These are phyloP conservation scores for Schwanniomyces pseudopolymorphus DNA, from an alignment of 805 yeast species.

Conservation along the genomic window DNA sequence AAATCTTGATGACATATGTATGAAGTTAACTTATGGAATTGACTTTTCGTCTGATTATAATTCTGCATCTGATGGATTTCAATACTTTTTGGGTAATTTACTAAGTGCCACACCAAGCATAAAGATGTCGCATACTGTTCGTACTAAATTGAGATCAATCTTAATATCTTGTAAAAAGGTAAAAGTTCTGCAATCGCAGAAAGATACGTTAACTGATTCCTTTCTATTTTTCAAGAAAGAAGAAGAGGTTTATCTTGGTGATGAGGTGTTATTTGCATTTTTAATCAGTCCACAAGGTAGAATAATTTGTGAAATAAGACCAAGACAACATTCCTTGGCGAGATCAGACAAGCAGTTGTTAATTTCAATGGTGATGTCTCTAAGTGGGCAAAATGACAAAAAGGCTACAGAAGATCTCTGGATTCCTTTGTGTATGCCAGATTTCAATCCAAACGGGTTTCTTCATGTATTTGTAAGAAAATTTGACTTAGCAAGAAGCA, in stretches of 20 bases:
- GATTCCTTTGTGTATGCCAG: conserved; percentile 91
- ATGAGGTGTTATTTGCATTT: conserved; percentile 70
- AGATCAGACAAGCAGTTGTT: conserved; percentile 80
- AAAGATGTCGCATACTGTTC: conserved; percentile 53
- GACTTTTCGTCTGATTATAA: conserved; percentile 3
- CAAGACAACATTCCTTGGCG: conserved; percentile 72
- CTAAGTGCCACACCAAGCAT: conserved; percentile 28
- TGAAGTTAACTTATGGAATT: conserved; percentile 36
- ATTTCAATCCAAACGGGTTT: conserved; percentile 86
- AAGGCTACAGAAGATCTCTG: conserved; percentile 70
- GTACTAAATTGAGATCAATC: conserved; percentile 58
- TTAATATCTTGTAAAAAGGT: conserved; percentile 37
- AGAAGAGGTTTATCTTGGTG: conserved; percentile 19
- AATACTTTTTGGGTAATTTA: conserved; percentile 28
- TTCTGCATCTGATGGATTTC: conserved; percentile 14
- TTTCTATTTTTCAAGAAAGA: conserved; percentile 5
- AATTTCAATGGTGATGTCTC: conserved; percentile 63
- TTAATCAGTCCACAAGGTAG: conserved; percentile 63
- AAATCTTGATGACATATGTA: conserved; percentile 61
- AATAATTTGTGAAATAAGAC: conserved; percentile 70
- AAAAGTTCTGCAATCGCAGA: conserved; percentile 2
- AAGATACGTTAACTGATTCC: not conserved
- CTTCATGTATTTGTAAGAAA: conserved; percentile 72
- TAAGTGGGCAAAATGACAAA: conserved; percentile 26
- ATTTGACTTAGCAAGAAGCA: conserved; percentile 19